Base-by-base conservation (phyloP, 2,329 filamentous ascomycete genomes). In the Diaporthe citri region DNA sequence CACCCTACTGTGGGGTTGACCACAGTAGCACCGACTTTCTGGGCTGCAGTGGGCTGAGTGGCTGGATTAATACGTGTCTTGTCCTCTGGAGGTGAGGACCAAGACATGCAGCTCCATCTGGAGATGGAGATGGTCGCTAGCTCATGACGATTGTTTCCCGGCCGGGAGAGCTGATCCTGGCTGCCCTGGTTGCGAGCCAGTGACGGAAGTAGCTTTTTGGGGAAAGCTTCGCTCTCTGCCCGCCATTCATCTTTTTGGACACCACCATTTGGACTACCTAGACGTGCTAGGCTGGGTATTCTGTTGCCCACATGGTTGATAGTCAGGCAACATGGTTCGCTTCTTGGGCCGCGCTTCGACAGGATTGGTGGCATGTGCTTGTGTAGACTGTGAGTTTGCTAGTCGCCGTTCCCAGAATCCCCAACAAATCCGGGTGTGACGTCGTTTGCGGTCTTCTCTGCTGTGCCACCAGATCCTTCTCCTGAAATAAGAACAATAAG, bases 371-470 rank as follows among this genome's bases (percentile, higher is more conserved):
- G 6, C 22, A 52, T n/a, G n/a, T 48, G 13, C 41, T 20, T 10
- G 6, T 25, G 48, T 25, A 25, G 46, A n/a, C 51, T 52, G 51
- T 25, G n/a, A 20, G 52, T 31, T 31, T 59, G 56, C 34, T 39
- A 39, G 56, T 39, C 34, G 34, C 34, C 56, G n/a, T 60, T 41
- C 22, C 36, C 41, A 48, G 25, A 64, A 64, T 48, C 64, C 64
- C 64, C 64, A 69, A 69, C 64, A 69, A 69, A 55, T 41, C 8
- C 64, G 64, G 48, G 34, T 69, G 64, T 69, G 64, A 69, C 64
- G 64, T 69, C 48, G 64, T 41, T 55, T 55, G 64, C 34, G 64
- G 64, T 69, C 22, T 17, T 69, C 13, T 22, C 64, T 69, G 64
- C 64, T 41, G 64, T 69, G 48, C 64, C 64, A 55, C 64, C 46